Evolutionary conservation across 73 alveolate species (phyloP).

Genomic region (Chromera velia): DNA sequence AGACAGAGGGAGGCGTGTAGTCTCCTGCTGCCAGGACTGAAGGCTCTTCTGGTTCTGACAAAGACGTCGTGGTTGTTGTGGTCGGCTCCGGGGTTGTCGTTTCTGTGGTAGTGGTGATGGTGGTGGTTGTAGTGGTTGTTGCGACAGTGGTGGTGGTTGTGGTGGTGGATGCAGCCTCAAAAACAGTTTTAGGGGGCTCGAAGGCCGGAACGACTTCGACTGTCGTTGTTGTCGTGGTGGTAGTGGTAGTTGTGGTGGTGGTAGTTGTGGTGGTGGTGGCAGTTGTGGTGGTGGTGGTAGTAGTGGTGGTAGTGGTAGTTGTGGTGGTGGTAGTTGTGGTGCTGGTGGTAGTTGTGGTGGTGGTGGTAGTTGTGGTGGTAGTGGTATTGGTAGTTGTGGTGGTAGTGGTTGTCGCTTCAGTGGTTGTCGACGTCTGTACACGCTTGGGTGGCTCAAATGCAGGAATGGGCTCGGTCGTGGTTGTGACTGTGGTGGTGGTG

Average conservation of each 20-base stretch:
- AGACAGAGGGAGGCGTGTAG: too few species aligned
- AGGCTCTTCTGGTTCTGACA: too few species aligned
- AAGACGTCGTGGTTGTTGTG: neutral
- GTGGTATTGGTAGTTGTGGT: too few species aligned
- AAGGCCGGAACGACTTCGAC: neutral
- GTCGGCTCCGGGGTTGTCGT: neutral
- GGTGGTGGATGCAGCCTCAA: neutral
- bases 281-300: too few species aligned
- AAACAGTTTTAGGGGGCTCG: neutral
- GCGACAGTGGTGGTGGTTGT: neutral
- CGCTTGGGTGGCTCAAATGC: neutral
- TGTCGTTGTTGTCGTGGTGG: neutral
- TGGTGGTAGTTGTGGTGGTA: too few species aligned
- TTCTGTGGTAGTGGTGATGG: neutral
- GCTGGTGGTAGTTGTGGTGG: too few species aligned
- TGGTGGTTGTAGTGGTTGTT: slow-evolving; percentile 2
- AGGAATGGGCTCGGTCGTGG: neutral
- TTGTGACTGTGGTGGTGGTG: neutral
- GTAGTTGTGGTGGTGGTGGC: too few species aligned
- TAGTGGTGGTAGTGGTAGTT: too few species aligned
- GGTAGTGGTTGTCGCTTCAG: neutral
- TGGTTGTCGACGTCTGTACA: neutral
- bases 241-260: neutral
- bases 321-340: too few species aligned
- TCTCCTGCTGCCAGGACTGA: too few species aligned